These are phyloP conservation scores for Butyriboletus loyo DNA, from an alignment of 768 basidiomycete species.

Conservation along the genomic window DNA sequence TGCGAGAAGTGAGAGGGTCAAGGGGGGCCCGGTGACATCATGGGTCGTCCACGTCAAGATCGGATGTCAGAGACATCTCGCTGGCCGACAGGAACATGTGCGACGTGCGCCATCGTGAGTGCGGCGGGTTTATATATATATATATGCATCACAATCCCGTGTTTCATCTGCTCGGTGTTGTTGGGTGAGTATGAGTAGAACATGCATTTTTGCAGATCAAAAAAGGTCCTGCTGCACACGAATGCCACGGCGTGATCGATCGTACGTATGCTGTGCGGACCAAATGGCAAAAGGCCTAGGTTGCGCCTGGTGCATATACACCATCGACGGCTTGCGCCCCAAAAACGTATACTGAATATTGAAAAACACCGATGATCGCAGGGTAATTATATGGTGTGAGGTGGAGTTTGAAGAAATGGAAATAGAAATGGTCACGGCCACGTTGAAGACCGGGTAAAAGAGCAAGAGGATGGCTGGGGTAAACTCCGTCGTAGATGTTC, in stretches of 20 bases:
- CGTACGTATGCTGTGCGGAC: too few relatives aligned
- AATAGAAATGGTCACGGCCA: too few relatives aligned
- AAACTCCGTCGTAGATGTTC: neutral
- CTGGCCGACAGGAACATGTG: neutral
- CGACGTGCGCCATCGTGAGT: neutral
- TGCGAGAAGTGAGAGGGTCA: too few relatives aligned
- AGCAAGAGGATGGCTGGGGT: neutral
- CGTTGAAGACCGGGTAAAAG: neutral
- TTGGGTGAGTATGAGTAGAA: too few relatives aligned
- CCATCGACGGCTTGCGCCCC: neutral
- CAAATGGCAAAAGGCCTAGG: too few relatives aligned
- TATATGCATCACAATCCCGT: too few relatives aligned
- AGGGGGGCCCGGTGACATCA: neutral
- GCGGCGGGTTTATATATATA: neutral
- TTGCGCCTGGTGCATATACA: too few relatives aligned
- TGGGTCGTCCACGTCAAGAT: too few relatives aligned
- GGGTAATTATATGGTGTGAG: neutral
- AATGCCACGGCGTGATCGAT: neutral
- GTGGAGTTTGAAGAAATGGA: neutral
- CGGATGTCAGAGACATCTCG: neutral
- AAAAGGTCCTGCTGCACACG: too few relatives aligned
- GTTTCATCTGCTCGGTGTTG: too few relatives aligned
- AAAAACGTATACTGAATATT: too few relatives aligned
- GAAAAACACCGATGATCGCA: too few relatives aligned
- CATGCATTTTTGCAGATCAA: neutral